phyloP scores from a whole-genome alignment of 202 grass and related monocot species.

The Panicum hallii region DNA sequence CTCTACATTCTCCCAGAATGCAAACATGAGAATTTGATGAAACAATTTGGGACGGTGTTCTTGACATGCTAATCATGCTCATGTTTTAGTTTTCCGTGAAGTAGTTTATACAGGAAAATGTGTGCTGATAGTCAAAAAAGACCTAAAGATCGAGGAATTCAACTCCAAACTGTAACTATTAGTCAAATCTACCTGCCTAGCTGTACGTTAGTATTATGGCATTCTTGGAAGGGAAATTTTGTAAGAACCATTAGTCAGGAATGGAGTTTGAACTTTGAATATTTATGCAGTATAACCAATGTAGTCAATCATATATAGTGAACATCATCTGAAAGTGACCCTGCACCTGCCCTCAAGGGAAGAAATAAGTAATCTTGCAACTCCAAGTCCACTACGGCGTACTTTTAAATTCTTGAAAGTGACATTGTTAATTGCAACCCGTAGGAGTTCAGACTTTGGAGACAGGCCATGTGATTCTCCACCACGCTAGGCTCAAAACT shows the following conservation, averaged over 20 bases:
- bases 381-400: neutral
- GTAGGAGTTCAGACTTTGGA: neutral
- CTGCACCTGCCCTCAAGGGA: neutral
- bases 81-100: neutral
- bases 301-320: neutral
- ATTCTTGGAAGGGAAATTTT: neutral
- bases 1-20: neutral
- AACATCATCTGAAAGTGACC: neutral
- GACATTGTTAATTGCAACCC: constrained; percentile 2
- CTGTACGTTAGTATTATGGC: neutral
- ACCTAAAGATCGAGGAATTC: neutral
- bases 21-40: neutral
- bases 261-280: neutral
- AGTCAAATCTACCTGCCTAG: neutral
- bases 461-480: constrained; percentile 14
- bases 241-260: neutral
- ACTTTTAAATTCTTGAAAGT: constrained; percentile 27
- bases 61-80: neutral
- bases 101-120: neutral
- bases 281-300: neutral
- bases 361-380: neutral
- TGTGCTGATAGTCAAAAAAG: neutral
- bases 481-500: neutral
- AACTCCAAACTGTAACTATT: neutral
- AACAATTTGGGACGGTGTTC: neutral